Evolutionary conservation across 2,329 filamentous ascomycete genomes (phyloP).

Genomic region (Emydomyces testavorans): DNA sequence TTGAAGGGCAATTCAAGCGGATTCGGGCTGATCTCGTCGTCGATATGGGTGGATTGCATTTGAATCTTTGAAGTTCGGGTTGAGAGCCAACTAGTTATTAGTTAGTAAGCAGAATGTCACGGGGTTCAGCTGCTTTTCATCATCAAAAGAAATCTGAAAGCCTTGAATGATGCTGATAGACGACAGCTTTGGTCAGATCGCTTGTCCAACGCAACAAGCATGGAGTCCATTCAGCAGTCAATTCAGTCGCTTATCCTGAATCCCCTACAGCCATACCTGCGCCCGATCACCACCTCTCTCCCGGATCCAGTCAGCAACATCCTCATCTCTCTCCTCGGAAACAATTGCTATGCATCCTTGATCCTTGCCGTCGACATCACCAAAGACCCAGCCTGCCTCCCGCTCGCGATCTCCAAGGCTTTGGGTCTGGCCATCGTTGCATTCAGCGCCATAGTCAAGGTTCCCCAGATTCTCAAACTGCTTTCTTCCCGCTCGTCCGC

Average conservation of each 20-base stretch:
- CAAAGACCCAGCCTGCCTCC: conserved; percentile 65
- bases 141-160: not conserved
- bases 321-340: conserved; percentile 68
- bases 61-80: no score
- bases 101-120: no score
- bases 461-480: conserved; percentile 93
- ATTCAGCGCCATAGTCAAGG: conserved; percentile 83
- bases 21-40: no score
- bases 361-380: conserved; percentile 70
- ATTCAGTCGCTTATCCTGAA: conserved; percentile 32
- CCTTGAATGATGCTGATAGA: not conserved
- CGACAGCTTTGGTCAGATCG: not conserved
- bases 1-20: not conserved
- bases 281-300: conserved; percentile 59
- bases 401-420: conserved; percentile 81
- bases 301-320: conserved; percentile 63
- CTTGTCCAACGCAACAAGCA: conserved; percentile 18
- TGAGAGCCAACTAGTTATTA: no score
- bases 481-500: conserved; percentile 65
- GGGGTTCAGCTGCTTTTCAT: not conserved
- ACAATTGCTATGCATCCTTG: conserved; percentile 72
- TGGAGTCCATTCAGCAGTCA: conserved; percentile 36
- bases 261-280: conserved; percentile 41
- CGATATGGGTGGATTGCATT: not conserved
- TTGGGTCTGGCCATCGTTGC: conserved; percentile 89